Conservation (phyloP, 768 basidiomycete species). For the Lyophyllum semitale region DNA sequence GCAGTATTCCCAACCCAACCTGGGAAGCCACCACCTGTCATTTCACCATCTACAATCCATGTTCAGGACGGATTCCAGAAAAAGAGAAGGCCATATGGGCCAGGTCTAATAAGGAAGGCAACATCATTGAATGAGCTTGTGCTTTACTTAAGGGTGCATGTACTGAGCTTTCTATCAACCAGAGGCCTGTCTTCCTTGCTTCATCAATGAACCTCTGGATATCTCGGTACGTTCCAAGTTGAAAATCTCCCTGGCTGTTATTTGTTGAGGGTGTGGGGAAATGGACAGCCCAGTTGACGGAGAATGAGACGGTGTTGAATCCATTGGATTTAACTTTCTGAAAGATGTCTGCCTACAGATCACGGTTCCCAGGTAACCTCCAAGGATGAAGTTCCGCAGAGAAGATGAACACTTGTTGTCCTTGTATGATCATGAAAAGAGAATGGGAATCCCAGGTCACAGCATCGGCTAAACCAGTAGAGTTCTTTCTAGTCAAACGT, state of each 20-base stretch:
- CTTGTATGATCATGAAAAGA: constrained; percentile 56
- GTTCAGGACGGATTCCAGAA: not conserved
- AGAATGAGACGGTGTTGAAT: constrained; percentile 63
- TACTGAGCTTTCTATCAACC: constrained; percentile 54
- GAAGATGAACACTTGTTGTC: constrained; percentile 57
- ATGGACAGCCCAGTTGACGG: constrained; percentile 59
- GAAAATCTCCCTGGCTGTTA: constrained; percentile 47
- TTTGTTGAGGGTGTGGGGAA: constrained; percentile 50
- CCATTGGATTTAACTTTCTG: constrained; percentile 65
- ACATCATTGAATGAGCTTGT: not conserved
- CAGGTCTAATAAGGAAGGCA: constrained; percentile 37
- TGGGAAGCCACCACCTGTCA: constrained; percentile 58
- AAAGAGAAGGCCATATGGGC: constrained; percentile 37
- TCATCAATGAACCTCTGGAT: constrained; percentile 55
- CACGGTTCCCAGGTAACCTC: constrained; percentile 51
- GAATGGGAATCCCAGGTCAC: constrained; percentile 66
- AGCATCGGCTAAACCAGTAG: constrained; percentile 46
- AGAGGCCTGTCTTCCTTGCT: constrained; percentile 52
- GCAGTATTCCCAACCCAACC: constrained; percentile 61
- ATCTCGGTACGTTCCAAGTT: constrained; percentile 49
- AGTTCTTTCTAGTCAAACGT: constrained; percentile 25
- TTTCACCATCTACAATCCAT: constrained; percentile 42
- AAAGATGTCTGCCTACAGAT: constrained; percentile 60
- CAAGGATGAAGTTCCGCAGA: constrained; percentile 68
- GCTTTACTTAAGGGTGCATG: not conserved